Conservation (phyloP, 2,329 filamentous ascomycete species). For the Cladosporium sp. region DNA sequence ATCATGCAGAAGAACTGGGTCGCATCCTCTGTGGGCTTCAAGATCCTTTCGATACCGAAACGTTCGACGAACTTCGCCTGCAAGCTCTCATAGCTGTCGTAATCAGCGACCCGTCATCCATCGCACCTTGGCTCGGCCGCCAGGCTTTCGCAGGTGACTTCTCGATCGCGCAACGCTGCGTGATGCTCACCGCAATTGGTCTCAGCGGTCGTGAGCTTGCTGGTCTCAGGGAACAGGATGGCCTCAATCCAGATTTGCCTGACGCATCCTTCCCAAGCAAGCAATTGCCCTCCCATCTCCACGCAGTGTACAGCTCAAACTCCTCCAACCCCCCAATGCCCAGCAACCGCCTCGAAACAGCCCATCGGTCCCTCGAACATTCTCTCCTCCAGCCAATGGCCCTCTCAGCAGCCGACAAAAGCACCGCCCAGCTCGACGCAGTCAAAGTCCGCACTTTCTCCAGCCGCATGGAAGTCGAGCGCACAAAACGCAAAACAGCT, state of each 20-base stretch:
- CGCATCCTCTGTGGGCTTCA: slow-evolving; percentile 70
- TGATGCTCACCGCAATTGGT: slow-evolving; percentile 75
- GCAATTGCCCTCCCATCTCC: slow-evolving; percentile 64
- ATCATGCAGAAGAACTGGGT: slow-evolving; percentile 77
- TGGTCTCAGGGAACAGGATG: slow-evolving; percentile 58
- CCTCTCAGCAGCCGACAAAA: slow-evolving; percentile 69
- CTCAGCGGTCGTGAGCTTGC: slow-evolving; percentile 78
- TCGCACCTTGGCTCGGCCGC: slow-evolving; percentile 78
- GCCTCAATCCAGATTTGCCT: slow-evolving; percentile 34
- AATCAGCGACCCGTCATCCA: slow-evolving; percentile 65
- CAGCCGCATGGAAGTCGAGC: slow-evolving; percentile 59
- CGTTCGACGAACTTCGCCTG: slow-evolving; percentile 68
- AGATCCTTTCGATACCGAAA: slow-evolving; percentile 74
- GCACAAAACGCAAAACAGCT: slow-evolving; percentile 52
- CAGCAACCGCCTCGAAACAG: slow-evolving; percentile 59
- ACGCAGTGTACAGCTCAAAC: slow-evolving; percentile 56
- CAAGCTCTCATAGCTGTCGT: slow-evolving; percentile 79
- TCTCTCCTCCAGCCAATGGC: slow-evolving; percentile 76
- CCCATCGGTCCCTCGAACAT: slow-evolving; percentile 62
- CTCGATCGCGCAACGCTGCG: slow-evolving; percentile 75
- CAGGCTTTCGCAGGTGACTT: slow-evolving; percentile 91
- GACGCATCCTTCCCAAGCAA: slow-evolving; percentile 67
- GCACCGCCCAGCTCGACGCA: slow-evolving; percentile 66
- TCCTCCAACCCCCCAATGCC: slow-evolving; percentile 1
- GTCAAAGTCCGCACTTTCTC: slow-evolving; percentile 89